Base-by-base conservation (phyloP, 2,329 filamentous ascomycete genomes). In the Talaromyces marneffei region DNA sequence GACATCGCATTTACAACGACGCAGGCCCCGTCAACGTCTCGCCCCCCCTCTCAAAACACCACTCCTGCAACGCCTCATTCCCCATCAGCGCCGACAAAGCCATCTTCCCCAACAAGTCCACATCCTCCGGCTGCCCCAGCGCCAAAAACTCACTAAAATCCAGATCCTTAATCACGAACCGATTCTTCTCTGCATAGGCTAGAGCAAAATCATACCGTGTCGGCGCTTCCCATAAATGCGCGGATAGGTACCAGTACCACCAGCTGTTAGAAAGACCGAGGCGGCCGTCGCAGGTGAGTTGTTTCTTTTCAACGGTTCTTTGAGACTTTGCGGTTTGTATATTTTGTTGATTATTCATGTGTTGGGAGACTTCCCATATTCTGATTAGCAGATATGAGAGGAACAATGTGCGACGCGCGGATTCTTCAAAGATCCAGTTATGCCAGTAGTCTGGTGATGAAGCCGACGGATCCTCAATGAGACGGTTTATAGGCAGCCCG, bases 401-500 rank as follows among this genome's bases (percentile, higher is more conserved):
- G 1, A 85, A 70, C 0, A 81, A 72, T 0, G 83, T 85, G 16
- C 83, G 79, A 2, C 82, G 77, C 0, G 78, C 73, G 0, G 82
- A 84, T 66, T 86, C 83, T 10, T 82, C 76, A 20, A 84, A 73
- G 2, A 83, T 70, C 80, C 81, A 86, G 1, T 75, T 72, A 7
- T 71, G 68, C 83, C 83, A 86, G 48, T 81, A 81, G 0, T 73
- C 65, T 18, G 18, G 33, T 20, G 39, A 10, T n/a, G 55, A 55
- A 10, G 39, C 18, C 2, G 50, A 20, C 14, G 46, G 48, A 14
- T 60, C 52, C 12, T 55, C 50, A 3, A 73, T 75, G 1, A 77
- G 76, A 0, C 76, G 72, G 9, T 74, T 75, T 3, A 82, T 66
- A 0, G 78, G 69, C 4, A 78, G 63, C 0, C 71, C 59, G 1